A percentile compares a stretch with the other conserved stretches of the same genome.
Evolutionary conservation across 108 stramenopile species (phyloP).

Genomic region (Mayamaea pseudoterrestris): DNA sequence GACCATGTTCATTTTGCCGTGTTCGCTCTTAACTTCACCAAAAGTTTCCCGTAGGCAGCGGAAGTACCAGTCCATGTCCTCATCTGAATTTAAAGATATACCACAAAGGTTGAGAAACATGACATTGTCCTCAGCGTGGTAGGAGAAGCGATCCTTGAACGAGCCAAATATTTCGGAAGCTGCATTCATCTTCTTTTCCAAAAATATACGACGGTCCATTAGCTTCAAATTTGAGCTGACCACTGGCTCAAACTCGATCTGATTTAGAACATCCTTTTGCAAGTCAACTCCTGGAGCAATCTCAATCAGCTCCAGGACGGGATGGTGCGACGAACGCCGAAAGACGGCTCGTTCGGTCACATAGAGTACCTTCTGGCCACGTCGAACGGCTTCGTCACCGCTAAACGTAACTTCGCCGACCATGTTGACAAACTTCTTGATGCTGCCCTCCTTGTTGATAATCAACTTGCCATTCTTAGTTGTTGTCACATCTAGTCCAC

Average conservation of each 20-base stretch:
- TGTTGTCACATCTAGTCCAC: slow-evolving; percentile 40
- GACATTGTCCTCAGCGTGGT: slow-evolving; percentile 38
- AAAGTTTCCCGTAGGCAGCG: slow-evolving; percentile 23
- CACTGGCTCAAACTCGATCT: slow-evolving; percentile 62
- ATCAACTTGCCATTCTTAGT: slow-evolving; percentile 33
- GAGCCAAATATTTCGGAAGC: slow-evolving; percentile 38
- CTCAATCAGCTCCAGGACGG: slow-evolving; percentile 63
- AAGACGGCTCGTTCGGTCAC: slow-evolving; percentile 77
- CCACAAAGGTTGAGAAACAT: slow-evolving; percentile 53
- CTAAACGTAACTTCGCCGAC: slow-evolving; percentile 61
- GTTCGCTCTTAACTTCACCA: slow-evolving; percentile 15
- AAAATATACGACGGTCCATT: slow-evolving; percentile 55
- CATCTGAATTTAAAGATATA: slow-evolving; percentile 29
- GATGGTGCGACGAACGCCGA: slow-evolving; percentile 31
- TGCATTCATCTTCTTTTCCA: slow-evolving; percentile 33
- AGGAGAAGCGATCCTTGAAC: slow-evolving; percentile 27
- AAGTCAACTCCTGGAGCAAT: slow-evolving; percentile 75
- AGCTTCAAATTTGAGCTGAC: slow-evolving; percentile 37
- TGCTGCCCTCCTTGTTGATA: slow-evolving; percentile 46
- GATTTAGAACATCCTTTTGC: slow-evolving; percentile 59
- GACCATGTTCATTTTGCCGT: slow-evolving; percentile 37
- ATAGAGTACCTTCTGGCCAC: slow-evolving; percentile 62
- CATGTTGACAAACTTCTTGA: slow-evolving; percentile 55
- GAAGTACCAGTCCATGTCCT: slow-evolving; percentile 39
- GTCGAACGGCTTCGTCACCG: slow-evolving; percentile 53